phyloP scores from a whole-genome alignment of 1,284 basidiomycete genomes.

The Ganoderma lingzhi region DNA sequence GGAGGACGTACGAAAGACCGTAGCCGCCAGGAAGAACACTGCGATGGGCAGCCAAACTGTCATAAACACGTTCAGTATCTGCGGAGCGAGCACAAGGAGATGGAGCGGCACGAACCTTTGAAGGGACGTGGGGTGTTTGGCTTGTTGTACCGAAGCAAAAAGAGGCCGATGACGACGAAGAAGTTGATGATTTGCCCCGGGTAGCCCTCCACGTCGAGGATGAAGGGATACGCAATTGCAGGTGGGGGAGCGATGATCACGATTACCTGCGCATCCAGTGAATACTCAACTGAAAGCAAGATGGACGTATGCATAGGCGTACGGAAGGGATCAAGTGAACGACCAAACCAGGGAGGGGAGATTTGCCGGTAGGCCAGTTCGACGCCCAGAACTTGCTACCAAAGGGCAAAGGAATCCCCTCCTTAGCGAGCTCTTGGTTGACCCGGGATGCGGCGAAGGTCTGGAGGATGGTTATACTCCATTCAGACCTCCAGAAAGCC shows the following conservation, averaged over 20 bases:
- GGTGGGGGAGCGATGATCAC: conserved; percentile 64
- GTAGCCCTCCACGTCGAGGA: conserved; percentile 68
- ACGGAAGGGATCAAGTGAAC: conserved; percentile 64
- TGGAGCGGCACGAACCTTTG: conserved; percentile 47
- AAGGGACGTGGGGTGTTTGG: conserved; percentile 60
- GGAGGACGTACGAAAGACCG: conserved; percentile 53
- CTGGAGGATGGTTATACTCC: conserved; percentile 17
- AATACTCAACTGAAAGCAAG: not conserved
- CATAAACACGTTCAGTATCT: not conserved
- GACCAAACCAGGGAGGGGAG: conserved; percentile 67
- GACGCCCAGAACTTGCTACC: conserved; percentile 73
- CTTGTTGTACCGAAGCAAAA: conserved; percentile 61
- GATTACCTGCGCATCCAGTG: conserved; percentile 49
- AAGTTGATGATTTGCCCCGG: conserved; percentile 64
- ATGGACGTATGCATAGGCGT: conserved; percentile 46
- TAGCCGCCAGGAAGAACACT: conserved; percentile 61
- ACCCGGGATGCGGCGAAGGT: conserved; percentile 41
- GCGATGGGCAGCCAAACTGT: conserved; percentile 66
- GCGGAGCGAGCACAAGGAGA: not conserved
- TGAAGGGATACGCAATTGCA: conserved; percentile 73
- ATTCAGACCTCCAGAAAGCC: not conserved
- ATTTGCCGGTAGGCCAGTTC: conserved; percentile 68
- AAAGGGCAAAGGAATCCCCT: conserved; percentile 60
- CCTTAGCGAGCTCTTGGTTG: conserved; percentile 52
- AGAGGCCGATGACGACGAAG: conserved; percentile 63